These are phyloP conservation scores for Nothophoma quercina DNA, from an alignment of 2,329 filamentous ascomycete species.

Conservation along the genomic window DNA sequence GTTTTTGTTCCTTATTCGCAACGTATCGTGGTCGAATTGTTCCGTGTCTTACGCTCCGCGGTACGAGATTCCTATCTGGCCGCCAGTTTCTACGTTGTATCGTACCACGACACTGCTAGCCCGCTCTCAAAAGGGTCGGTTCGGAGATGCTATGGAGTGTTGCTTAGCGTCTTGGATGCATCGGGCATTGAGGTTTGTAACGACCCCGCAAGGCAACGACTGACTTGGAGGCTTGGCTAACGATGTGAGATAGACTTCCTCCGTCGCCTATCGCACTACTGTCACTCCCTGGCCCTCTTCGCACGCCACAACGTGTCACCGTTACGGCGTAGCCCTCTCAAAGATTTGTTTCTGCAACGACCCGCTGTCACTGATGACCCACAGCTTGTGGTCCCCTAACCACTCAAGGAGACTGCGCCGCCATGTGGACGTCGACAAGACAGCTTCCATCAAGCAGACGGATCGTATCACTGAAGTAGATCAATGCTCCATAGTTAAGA, in stretches of 20 bases:
- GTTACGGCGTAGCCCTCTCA: neutral
- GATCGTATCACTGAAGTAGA: neutral
- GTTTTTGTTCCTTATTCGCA: neutral
- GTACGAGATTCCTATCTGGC: neutral
- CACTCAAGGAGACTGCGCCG: neutral
- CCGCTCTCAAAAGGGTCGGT: neutral
- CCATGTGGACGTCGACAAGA: slow-evolving; percentile 2
- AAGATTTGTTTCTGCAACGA: neutral
- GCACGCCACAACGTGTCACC: slow-evolving; percentile 6
- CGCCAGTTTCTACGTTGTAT: neutral
- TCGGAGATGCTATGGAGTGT: neutral
- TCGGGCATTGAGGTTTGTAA: neutral
- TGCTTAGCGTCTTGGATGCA: neutral
- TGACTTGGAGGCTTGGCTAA: neutral
- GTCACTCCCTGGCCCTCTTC: neutral
- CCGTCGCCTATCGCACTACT: neutral
- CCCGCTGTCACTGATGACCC: neutral
- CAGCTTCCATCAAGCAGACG: neutral
- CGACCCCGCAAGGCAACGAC: neutral
- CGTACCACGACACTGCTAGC: neutral
- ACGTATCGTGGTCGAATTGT: neutral
- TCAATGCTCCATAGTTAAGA: neutral
- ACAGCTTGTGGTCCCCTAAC: neutral
- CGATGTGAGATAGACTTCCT: neutral
- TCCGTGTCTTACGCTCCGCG: neutral